Base-by-base conservation (phyloP, 2,329 filamentous ascomycete genomes). In the Penicillium sp. region DNA sequence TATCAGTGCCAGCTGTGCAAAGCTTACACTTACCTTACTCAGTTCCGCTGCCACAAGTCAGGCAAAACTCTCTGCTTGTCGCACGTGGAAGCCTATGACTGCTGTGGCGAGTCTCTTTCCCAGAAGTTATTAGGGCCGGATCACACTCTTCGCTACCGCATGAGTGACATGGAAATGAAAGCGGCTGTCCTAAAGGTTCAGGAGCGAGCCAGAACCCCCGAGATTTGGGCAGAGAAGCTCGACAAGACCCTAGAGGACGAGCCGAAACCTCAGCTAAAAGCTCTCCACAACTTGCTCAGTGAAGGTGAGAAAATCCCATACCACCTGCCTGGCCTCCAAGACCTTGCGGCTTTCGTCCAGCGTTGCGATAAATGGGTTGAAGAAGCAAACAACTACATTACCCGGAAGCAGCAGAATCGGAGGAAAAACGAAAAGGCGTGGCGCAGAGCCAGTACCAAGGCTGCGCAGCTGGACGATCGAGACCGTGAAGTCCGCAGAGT, bases 341-440 rank as follows among this genome's bases (percentile, higher is more conserved):
- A 88, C 61, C 79, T 98, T 60, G 87, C 84, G 72, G 82, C 86
- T 58, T 98, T 95, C 74, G 93, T 98, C 68, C 90, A 95, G 61
- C 86, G 89, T 64, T 97, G 93, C 76, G 95, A 95, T 70, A 90
- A 95, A 67, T 96, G 95, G 88, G 89, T 96, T 55, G 93, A 97
- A 64, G 92, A 97, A 73, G 93, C 93, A 57, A 93, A 89, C 64
- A 91, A 88, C 66, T 98, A 95, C 75, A 95, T 91, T 64, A 91
- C 93, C 51, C 88, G 93, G 61, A 98, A 98, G 75, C 92, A 96
- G 74, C 92, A 96, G 72, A 95, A 95, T 66, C 87, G 93, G 55
- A 89, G 92, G 54, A 97, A 97, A 73, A 95, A 87, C 69, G 92
- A 96, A 64, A 93, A 89, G 66, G 82, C 81, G 39, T 93, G 87